These are phyloP conservation scores for Ustulina deusta DNA, from an alignment of 2,329 filamentous ascomycete species.

Conservation along the genomic window DNA sequence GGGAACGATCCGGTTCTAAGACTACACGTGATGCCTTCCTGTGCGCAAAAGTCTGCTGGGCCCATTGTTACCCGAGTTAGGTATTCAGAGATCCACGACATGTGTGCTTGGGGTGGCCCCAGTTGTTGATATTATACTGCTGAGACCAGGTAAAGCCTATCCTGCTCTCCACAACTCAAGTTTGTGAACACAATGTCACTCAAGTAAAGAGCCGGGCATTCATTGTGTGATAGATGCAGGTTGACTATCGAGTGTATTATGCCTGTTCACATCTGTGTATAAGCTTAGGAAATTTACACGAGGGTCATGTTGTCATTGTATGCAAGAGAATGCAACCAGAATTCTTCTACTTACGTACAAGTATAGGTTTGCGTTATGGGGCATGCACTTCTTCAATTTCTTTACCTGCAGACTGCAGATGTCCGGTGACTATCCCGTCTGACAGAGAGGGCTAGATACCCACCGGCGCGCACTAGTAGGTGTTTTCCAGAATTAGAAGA, in stretches of 20 bases:
- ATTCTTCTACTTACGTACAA: too few species aligned
- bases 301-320: not conserved
- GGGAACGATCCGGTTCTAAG: not conserved
- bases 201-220: not conserved
- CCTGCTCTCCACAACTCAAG: not conserved
- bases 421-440: slow-evolving; percentile 7
- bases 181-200: not conserved
- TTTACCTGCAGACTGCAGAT: slow-evolving; percentile 17
- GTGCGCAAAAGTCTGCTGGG: not conserved
- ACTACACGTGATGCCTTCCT: not conserved
- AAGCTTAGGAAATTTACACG: not conserved
- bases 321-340: not conserved
- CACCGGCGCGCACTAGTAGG: slow-evolving; percentile 1
- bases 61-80: slow-evolving; percentile 12
- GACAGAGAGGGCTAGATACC: slow-evolving; percentile 1
- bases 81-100: not conserved
- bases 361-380: not conserved
- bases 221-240: not conserved
- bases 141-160: not conserved
- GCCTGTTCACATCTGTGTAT: not conserved
- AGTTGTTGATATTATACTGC: not conserved
- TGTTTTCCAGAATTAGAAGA: not conserved
- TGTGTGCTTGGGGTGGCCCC: not conserved
- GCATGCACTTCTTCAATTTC: slow-evolving; percentile 10
- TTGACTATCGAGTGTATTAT: not conserved